Evolutionary conservation across 2,329 filamentous ascomycete species (phyloP), one percentile per base, ranked within the genome.

Genomic region (Penicillium sp.): DNA sequence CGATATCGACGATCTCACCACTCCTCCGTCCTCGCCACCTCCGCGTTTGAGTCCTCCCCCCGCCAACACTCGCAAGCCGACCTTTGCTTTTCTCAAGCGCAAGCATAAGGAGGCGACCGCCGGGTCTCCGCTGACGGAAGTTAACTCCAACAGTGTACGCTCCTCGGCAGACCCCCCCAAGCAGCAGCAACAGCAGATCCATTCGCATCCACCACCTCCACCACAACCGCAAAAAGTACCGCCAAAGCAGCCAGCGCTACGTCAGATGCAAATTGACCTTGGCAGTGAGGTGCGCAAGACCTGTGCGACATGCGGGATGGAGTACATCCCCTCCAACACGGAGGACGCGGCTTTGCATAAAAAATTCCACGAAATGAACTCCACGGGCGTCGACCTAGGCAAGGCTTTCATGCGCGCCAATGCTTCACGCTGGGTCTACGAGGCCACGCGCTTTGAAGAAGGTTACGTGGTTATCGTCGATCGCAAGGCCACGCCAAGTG

Each of bases 291-390:
- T 83, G 42, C 81, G 84, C 51, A 84, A 83, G 65, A 84, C 82
- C 11, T 90, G 87, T 74, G 77, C 79, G 40, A 79, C 77, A 2
- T 90, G 87, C 67, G 84, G 85, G 0, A 90, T 90, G 87, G 85
- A 87, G 56, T 90, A 89, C 66, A 81, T 86, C 37, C 84, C 86
- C 4, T 88, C 86, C 0, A 84, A 84, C 53, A 75, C 79, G 6
- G 86, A 88, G 68, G 87, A 90, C 67, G 78, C 80, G n/a, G 82
- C 81, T 6, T 70, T 89, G 57, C 87, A 90, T 70, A 83, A 84
- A 65, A 87, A 85, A 64, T 89, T 86, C 66, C 87, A 89, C 71
- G 83, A 84, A 38, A 84, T 85, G 76, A 85, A 87, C 66, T 77
- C 82, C 2, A 83, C 84, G 26, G 87, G 87, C 1, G 82, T 89